Base-by-base conservation (phyloP, 176 grass and related monocot species). In the Cenchrus fungigraminus region DNA sequence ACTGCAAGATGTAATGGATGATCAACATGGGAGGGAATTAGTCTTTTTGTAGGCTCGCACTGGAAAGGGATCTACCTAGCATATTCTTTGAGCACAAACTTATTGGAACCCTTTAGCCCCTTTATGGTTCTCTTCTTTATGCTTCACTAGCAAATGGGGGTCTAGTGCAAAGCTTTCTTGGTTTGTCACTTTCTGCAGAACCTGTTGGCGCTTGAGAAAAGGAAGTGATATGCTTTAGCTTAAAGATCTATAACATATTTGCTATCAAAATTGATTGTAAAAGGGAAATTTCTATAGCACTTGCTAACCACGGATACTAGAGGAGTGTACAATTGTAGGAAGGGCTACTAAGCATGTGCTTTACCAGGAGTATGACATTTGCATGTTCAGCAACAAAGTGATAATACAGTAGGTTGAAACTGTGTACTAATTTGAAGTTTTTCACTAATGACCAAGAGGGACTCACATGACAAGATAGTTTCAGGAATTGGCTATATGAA, bases 81-180 rank as follows among this genome's bases (percentile, higher is more conserved):
- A 90, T 90, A 87, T 90, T 86, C 84, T 57, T 74, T 60, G 42
- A 79, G 80, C 88, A 90, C 79, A 60, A 83, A 74, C 74, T 79
- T 53, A 16, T 43, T 22, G 67, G 77, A 42, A 17, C 42, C 87
- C 65, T 84, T 79, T 81, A 62, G 13, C 65, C 29, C n/a, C 20
- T 85, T 85, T 68, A 15, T 81, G 0, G 77, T 77, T 47, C 72
- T 82, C 34, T 67, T 71, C 40, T 90, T 83, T 90, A 72, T 86
- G 57, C 47, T 86, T 74, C 59, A 68, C 67, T 74, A 83, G 20
- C 59, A 83, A 73, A 73, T 83, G 84, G 59, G 64, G 19, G 78
- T 86, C 49, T 68, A 66, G 84, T 83, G 84, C 65, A 82, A 69
- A 73, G 54, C 55, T 76, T 70, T 71, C 32, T 81, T 82, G 56